Percentiles rank a stretch among this genome's conserved stretches.
phyloP scores from a whole-genome alignment of 345 rosid genomes.

The Hirschfeldia incana region DNA sequence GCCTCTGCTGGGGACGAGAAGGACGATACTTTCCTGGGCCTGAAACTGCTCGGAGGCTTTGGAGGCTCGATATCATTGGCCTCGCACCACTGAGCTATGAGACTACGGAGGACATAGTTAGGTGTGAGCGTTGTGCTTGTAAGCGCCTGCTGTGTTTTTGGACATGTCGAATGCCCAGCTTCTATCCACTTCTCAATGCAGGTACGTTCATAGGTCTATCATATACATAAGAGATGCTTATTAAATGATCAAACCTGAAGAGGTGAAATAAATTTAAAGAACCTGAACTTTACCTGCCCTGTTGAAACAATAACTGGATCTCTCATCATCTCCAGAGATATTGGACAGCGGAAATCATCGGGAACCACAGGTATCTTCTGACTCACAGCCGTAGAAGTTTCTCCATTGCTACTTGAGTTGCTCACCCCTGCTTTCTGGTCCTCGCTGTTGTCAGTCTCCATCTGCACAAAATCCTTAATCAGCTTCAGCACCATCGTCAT shows the following conservation, averaged over 20 bases:
- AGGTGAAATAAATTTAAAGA: not conserved
- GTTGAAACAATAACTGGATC: conserved; percentile 99
- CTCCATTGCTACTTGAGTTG: conserved; percentile 54
- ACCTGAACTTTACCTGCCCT: conserved; percentile 68
- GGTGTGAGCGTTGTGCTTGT: conserved; percentile 71
- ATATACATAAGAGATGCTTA: not conserved
- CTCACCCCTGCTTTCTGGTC: conserved; percentile 29
- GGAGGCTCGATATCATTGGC: conserved; percentile 87
- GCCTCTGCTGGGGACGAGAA: conserved; percentile 71
- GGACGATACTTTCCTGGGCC: conserved; percentile 60
- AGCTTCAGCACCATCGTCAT: conserved; percentile 76
- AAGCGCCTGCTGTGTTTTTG: conserved; percentile 87
- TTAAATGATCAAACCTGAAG: not conserved
- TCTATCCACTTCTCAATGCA: conserved; percentile 97
- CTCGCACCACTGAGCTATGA: conserved; percentile 97
- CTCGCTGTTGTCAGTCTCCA: conserved; percentile 54
- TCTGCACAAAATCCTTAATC: conserved; percentile 88
- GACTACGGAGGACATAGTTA: conserved; percentile 90
- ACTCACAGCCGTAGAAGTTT: conserved; percentile 55
- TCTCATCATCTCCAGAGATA: conserved; percentile 89
- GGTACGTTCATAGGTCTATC: conserved; percentile 87
- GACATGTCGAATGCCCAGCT: conserved; percentile 84
- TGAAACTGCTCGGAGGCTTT: conserved; percentile 69
- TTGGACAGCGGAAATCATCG: conserved; percentile 96
- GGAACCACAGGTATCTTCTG: conserved; percentile 73